Evolutionary conservation across 2,329 filamentous ascomycete species (phyloP), one percentile per base, ranked within the genome.

Genomic region (Lachnellula cervina): DNA sequence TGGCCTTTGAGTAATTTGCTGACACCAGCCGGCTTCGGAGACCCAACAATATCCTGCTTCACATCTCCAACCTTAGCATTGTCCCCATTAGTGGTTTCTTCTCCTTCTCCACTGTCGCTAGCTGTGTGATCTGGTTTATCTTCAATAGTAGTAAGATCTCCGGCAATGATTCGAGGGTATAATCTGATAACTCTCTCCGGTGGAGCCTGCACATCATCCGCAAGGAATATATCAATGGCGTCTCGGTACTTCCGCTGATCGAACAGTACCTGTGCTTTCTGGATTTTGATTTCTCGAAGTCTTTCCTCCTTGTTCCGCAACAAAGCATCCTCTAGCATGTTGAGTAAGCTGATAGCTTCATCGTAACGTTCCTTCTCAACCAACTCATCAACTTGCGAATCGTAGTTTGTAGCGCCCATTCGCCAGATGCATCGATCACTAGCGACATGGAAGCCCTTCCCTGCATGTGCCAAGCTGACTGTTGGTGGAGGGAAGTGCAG

Each of bases 401-500:
- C 90, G 68, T 99, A 99, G 62, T 92, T 88, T 38, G 92, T 84
- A 3, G 93, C 89, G 60, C 86, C 89, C 94, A 99, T 97, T 64
- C 94, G 88, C 94, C 94, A 99, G 38, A 99, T 89, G 35, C 82
- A 88, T 45, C 94, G 81, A 54, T 97, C 94, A 68, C 93, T 97
- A 19, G 88, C 87, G 51, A 97, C 91, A 57, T 97, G 81, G 65
- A 99, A 99, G 0, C 92, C 93, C 70, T 99, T 99, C 3, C 90
- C 94, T 0, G 91, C 92, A 73, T 99, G 94, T 0, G 93, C 90
- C n/a, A 99, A 77, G 67, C 93, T 96, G 61, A 93, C 88, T 19
- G 90, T 96, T 0, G 93, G 92, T 49, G 95, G 91, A 0, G 92
- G 90, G 25, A 97, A 94, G 70, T 97, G 90, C 55, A 99, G 77